These are phyloP conservation scores for Hypholoma fasciculare DNA, from an alignment of 768 basidiomycete species.

Conservation along the genomic window DNA sequence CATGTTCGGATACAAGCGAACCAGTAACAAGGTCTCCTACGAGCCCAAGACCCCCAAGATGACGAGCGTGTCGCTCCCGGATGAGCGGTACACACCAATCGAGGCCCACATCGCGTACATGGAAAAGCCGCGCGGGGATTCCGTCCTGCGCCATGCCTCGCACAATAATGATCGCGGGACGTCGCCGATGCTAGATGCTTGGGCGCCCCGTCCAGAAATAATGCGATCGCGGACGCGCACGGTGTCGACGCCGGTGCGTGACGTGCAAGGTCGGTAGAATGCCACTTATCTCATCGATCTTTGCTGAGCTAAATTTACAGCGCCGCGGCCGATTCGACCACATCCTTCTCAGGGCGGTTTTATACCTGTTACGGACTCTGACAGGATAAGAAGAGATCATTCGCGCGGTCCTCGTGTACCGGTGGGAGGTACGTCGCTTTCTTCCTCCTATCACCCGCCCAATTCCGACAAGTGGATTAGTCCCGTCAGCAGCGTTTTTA, in stretches of 20 bases:
- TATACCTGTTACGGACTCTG: slow-evolving; percentile 21
- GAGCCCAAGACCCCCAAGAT: slow-evolving; percentile 35
- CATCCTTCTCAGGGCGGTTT: slow-evolving; percentile 28
- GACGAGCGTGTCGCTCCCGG: slow-evolving; percentile 27
- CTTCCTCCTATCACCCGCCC: slow-evolving; percentile 7
- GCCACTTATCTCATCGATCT: slow-evolving; percentile 6
- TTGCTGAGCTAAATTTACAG: slow-evolving; percentile 17
- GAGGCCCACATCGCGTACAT: slow-evolving; percentile 16
- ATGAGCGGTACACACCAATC: slow-evolving; percentile 22
- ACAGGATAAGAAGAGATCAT: slow-evolving; percentile 18
- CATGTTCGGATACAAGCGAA: slow-evolving; percentile 37
- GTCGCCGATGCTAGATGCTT: slow-evolving; percentile 18
- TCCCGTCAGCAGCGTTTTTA: slow-evolving; percentile 25
- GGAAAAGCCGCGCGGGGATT: slow-evolving; percentile 21
- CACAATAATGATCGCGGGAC: slow-evolving; percentile 23
- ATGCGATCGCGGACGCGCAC: slow-evolving; percentile 18
- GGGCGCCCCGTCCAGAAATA: slow-evolving; percentile 6
- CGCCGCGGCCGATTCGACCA: slow-evolving; percentile 26
- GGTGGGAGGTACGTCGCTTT: slow-evolving; percentile 21
- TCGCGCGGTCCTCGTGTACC: slow-evolving; percentile 17
- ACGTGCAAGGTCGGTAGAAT: slow-evolving; percentile 21
- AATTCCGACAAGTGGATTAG: slow-evolving; percentile 9
- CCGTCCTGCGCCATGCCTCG: slow-evolving; percentile 17
- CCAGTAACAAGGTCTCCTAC: slow-evolving; percentile 16
- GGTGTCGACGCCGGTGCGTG: slow-evolving; percentile 18